Evolutionary conservation across 2,329 filamentous ascomycete genomes (phyloP).

Genomic region (Stagonosporopsis chrysanthemi): DNA sequence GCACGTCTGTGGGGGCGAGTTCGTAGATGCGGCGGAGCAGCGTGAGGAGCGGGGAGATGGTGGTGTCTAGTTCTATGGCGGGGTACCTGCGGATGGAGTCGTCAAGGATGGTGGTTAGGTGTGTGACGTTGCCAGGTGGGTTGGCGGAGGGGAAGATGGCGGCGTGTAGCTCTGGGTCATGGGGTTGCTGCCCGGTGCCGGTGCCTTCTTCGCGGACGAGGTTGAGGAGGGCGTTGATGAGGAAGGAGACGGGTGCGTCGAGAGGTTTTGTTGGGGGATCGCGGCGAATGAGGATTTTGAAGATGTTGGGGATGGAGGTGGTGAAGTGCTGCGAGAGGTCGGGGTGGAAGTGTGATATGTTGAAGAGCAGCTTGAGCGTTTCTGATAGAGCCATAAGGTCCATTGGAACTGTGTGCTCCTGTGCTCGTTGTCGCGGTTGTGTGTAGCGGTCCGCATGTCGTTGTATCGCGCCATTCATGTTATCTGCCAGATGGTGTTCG

Average conservation of each 20-base stretch:
- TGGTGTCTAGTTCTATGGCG: slow-evolving; percentile 74
- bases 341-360: slow-evolving; percentile 78
- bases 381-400: slow-evolving; percentile 82
- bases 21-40: slow-evolving; percentile 76
- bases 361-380: slow-evolving; percentile 88
- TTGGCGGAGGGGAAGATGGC: slow-evolving; percentile 72
- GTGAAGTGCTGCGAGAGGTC: slow-evolving; percentile 69
- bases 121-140: slow-evolving; percentile 66
- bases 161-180: slow-evolving; percentile 54
- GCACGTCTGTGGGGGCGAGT: slow-evolving; percentile 68
- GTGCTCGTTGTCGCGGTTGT: slow-evolving; percentile 37
- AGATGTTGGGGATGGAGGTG: slow-evolving; percentile 71
- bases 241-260: slow-evolving; percentile 72
- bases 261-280: slow-evolving; percentile 71
- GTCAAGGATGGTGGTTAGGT: slow-evolving; percentile 74
- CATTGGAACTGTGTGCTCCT: slow-evolving; percentile 62
- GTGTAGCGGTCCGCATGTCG: slow-evolving; percentile 66
- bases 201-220: slow-evolving; percentile 69
- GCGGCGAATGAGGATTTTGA: slow-evolving; percentile 71
- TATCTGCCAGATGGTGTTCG: slow-evolving; percentile 70
- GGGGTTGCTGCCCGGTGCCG: slow-evolving; percentile 40
- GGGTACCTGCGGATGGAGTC: slow-evolving; percentile 68
- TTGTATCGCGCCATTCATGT: slow-evolving; percentile 72
- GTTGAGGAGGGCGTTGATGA: slow-evolving; percentile 84
- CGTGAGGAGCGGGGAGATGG: slow-evolving; percentile 76